Evolutionary conservation across 805 yeast species (phyloP).

Genomic region (Starmerella ratchasimensis): DNA sequence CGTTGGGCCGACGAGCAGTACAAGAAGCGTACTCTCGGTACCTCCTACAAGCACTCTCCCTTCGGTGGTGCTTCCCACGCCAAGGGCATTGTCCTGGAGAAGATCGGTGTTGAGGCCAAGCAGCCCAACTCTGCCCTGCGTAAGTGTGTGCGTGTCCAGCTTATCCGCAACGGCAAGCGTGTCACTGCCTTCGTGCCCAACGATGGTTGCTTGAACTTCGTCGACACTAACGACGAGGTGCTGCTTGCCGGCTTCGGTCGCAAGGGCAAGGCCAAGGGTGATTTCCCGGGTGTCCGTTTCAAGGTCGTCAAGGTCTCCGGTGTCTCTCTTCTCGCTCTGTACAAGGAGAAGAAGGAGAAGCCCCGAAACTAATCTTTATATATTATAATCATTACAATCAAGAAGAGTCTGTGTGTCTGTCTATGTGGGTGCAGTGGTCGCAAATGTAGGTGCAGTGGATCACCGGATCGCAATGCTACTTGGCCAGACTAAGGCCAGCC

Average conservation of each 20-base stretch:
- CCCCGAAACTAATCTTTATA: slow-evolving; percentile 74
- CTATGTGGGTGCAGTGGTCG: too few species aligned
- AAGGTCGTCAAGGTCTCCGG: slow-evolving; percentile 99
- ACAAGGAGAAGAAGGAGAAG: slow-evolving; percentile 99
- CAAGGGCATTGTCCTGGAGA: slow-evolving; percentile 98
- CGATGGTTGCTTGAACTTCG: slow-evolving; percentile 99
- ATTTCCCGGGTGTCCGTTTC: slow-evolving; percentile 99
- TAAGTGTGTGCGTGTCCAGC: slow-evolving; percentile 99
- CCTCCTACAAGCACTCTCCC: slow-evolving; percentile 99
- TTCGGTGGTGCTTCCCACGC: slow-evolving; percentile 99
- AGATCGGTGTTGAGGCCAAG: slow-evolving; percentile 99
- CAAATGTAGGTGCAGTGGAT: too few species aligned
- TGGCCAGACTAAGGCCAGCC: too few species aligned
- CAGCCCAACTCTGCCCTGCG: slow-evolving; percentile 99
- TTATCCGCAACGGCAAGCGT: slow-evolving; percentile 99
- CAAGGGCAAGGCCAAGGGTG: slow-evolving; percentile 99
- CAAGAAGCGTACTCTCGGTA: slow-evolving; percentile 98
- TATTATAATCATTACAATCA: background rate
- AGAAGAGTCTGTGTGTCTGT: too few species aligned
- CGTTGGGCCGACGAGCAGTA: slow-evolving; percentile 99
- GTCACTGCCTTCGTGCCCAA: slow-evolving; percentile 99
- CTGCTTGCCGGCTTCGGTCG: slow-evolving; percentile 99
- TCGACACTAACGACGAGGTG: slow-evolving; percentile 99
- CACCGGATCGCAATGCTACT: too few species aligned
- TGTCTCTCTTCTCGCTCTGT: slow-evolving; percentile 97